Evolutionary conservation across 83 land plant genomes (phyloP).

Genomic region (Diphasiastrum complanatum): DNA sequence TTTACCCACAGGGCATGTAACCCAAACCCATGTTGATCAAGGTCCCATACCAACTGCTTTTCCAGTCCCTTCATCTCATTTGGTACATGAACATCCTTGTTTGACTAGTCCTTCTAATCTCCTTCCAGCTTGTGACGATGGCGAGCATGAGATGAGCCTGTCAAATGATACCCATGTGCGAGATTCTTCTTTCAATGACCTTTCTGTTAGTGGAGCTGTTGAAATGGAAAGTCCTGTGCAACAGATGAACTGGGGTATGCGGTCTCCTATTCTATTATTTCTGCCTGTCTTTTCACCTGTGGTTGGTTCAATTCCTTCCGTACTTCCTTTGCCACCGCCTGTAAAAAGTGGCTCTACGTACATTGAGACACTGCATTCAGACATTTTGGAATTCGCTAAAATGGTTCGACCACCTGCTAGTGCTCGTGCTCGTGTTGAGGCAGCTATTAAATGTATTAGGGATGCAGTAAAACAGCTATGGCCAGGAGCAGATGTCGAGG

Average conservation of each 20-base stretch:
- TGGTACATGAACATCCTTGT: too few relatives aligned
- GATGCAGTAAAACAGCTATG: conserved; percentile 35
- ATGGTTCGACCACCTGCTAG: conserved; percentile 30
- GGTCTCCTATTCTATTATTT: conserved; percentile 1
- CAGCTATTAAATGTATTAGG: conserved; percentile 36
- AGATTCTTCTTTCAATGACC: too few relatives aligned
- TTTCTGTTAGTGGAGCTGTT: too few relatives aligned
- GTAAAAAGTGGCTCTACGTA: conserved; percentile 8
- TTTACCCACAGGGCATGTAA: too few relatives aligned
- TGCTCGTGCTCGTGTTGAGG: conserved; percentile 31
- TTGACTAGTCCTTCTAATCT: too few relatives aligned
- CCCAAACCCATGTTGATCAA: too few relatives aligned
- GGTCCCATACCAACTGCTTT: too few relatives aligned
- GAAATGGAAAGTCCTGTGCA: background rate
- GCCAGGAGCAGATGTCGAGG: conserved; percentile 47
- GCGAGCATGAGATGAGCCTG: too few relatives aligned
- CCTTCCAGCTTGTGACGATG: too few relatives aligned
- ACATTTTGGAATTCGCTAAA: conserved; percentile 36
- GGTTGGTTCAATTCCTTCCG: conserved; percentile 1
- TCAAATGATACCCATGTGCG: too few relatives aligned
- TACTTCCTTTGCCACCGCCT: conserved; percentile 20
- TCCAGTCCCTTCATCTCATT: too few relatives aligned
- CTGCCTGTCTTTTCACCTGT: background rate
- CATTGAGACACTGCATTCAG: conserved; percentile 28
- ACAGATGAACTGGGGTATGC: conserved; percentile 8